Conservation (phyloP, 139 green algal species). For the Picochlorum sp. region DNA sequence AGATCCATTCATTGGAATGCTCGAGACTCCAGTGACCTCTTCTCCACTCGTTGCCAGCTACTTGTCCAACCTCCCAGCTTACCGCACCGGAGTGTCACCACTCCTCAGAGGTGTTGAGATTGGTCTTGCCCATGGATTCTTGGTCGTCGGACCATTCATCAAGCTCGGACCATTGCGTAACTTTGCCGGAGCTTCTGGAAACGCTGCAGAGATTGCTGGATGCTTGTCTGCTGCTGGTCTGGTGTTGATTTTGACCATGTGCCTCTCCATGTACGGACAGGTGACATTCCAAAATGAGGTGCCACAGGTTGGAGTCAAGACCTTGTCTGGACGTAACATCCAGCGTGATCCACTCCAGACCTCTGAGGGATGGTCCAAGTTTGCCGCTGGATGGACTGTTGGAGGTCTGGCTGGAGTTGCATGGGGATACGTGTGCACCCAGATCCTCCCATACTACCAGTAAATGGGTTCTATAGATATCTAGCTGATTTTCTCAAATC, state of each 20-base stretch:
- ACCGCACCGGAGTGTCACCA: slow-evolving; percentile 84
- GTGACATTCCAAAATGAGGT: slow-evolving; percentile 76
- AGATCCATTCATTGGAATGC: slow-evolving; percentile 93
- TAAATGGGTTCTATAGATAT: slow-evolving; percentile 25
- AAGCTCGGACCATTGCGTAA: slow-evolving; percentile 85
- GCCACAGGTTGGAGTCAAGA: slow-evolving; percentile 76
- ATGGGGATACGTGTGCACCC: slow-evolving; percentile 83
- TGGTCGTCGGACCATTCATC: slow-evolving; percentile 95
- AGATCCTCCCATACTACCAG: slow-evolving; percentile 73
- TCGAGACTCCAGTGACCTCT: slow-evolving; percentile 96
- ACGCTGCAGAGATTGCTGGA: slow-evolving; percentile 70
- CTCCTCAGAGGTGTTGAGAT: slow-evolving; percentile 95
- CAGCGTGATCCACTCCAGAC: slow-evolving; percentile 55
- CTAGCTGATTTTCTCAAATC: no score
- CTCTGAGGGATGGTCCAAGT: slow-evolving; percentile 69
- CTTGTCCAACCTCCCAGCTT: slow-evolving; percentile 94
- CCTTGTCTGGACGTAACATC: slow-evolving; percentile 69
- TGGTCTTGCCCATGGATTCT: slow-evolving; percentile 91
- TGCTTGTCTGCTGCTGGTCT: slow-evolving; percentile 77
- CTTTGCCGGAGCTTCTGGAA: slow-evolving; percentile 37
- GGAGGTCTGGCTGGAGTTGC: slow-evolving; percentile 83
- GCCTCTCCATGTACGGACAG: slow-evolving; percentile 85
- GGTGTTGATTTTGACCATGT: slow-evolving; percentile 85
- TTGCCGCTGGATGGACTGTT: slow-evolving; percentile 82
- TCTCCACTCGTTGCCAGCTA: slow-evolving; percentile 79